Evolutionary conservation across 73 alveolate species (phyloP).

Genomic region (Urostyla sp.): DNA sequence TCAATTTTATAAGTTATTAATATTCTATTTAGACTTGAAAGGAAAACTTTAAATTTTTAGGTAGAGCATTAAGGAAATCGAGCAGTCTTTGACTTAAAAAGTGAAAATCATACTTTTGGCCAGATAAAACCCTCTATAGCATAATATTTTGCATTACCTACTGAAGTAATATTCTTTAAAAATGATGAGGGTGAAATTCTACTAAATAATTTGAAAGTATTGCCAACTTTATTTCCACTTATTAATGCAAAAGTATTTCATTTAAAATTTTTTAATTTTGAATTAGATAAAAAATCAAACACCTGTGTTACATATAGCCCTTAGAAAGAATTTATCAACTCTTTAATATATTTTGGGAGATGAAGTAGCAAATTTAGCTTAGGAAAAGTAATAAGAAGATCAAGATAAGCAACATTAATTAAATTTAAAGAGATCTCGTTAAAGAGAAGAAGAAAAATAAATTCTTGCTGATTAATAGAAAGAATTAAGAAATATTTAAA

Average conservation of each 20-base stretch:
- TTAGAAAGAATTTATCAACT: slow-evolving; percentile 37
- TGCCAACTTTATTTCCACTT: slow-evolving; percentile 49
- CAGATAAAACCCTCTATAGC: slow-evolving; percentile 29
- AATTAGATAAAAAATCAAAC: too few species aligned
- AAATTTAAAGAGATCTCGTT: neutral
- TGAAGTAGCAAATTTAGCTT: neutral
- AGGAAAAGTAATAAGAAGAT: slow-evolving; percentile 5
- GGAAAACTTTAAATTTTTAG: slow-evolving; percentile 8
- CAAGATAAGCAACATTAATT: neutral
- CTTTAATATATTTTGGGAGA: slow-evolving; percentile 34
- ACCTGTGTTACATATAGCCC: slow-evolving; percentile 20
- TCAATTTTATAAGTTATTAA: neutral
- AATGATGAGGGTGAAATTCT: slow-evolving; percentile 13
- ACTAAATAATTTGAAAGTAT: slow-evolving; percentile 12
- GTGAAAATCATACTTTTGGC: slow-evolving; percentile 4
- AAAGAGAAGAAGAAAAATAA: slow-evolving; percentile 30
- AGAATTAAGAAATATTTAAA: neutral
- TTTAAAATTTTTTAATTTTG: too few species aligned
- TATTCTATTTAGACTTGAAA: neutral
- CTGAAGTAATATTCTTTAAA: slow-evolving; percentile 23
- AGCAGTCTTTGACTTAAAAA: slow-evolving; percentile 48
- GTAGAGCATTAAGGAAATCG: slow-evolving; percentile 40
- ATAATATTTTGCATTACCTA: slow-evolving; percentile 29
- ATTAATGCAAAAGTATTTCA: slow-evolving; percentile 28
- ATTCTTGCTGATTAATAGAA: slow-evolving; percentile 1